Base-by-base conservation (phyloP, 2,329 filamentous ascomycete genomes). In the Clathrospora elynae region DNA sequence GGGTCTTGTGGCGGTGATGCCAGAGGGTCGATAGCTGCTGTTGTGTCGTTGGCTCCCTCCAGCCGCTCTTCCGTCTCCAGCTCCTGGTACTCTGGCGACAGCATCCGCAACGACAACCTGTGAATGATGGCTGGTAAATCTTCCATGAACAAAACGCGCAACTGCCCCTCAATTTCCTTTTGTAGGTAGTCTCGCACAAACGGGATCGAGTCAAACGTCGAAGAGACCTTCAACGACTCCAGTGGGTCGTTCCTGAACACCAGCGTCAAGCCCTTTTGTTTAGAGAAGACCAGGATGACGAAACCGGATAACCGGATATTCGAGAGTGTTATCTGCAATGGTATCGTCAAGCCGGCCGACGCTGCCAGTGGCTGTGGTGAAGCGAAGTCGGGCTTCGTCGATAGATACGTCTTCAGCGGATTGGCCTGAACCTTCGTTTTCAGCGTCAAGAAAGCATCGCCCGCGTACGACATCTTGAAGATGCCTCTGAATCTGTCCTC, bases 391-490 rank as follows among this genome's bases (percentile, higher is more conserved):
- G 93, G 91, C 68, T 95, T 92, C 19, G 90, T 95, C 42, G 86
- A 88, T 44, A 99, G 81, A 67, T 95, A 96, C 32, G 93, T 99
- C 72, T 97, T 96, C 52, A 99, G 76, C 40, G 93, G 93, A 71
- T 99, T 99, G 56, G 92, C 93, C 78, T 99, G 93, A 53, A 99
- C 93, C 73, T 90, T 84, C 45, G 93, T 99, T 71, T 93, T 93
- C 52, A 99, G 79, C 17, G 93, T 97, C 73, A 99, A 74, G 68
- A 91, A 97, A 19, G 93, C 92, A 74, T 99, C 92, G 56, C 93
- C 93, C 2, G 88, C 84, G 71, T 99, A 99, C 70, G 87, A 92
- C 92, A 99, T 97, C 73, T 97, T 97, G 80, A 99, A 99, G 59
- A 99, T 97, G 67, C 93, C 93, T 46, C 93, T 83, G 71, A 99